Evolutionary conservation across 2,329 filamentous ascomycete genomes (phyloP).

Genomic region (Mollisia scopiformis): DNA sequence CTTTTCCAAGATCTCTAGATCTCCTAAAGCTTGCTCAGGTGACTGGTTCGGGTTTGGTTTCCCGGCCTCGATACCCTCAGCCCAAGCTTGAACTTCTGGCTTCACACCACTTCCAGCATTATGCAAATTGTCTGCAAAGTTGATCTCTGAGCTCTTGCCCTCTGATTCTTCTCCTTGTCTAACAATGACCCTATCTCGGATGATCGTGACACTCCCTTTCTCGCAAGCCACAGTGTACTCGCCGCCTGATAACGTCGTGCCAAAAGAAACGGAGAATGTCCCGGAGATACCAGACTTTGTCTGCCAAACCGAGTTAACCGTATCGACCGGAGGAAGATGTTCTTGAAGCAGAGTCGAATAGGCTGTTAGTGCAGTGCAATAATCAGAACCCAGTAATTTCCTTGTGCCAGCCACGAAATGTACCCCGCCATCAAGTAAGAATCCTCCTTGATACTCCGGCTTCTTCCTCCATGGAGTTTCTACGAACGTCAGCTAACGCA

Average conservation of each 20-base stretch:
- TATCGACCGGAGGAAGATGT: conserved; percentile 37
- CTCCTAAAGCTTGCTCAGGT: conserved; percentile 15
- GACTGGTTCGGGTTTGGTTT: conserved; percentile 24
- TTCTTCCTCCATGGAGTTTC: conserved; percentile 66
- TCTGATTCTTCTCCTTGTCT: conserved; percentile 31
- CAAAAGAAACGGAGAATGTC: conserved; percentile 36
- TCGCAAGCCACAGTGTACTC: conserved; percentile 37
- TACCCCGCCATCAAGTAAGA: conserved; percentile 76
- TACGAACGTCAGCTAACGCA: conserved; percentile 5
- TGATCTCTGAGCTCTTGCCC: conserved; percentile 25
- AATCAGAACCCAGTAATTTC: conserved; percentile 52
- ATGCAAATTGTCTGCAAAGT: conserved; percentile 30
- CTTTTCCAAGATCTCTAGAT: conserved; percentile 18
- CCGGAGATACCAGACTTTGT: conserved; percentile 35
- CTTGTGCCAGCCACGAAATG: conserved; percentile 70
- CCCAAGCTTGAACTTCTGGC: conserved; percentile 36
- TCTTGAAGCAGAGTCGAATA: conserved; percentile 33
- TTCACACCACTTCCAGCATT: conserved; percentile 31
- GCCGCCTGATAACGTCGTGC: conserved; percentile 34
- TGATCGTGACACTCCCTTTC: conserved; percentile 34
- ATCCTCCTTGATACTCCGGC: conserved; percentile 75
- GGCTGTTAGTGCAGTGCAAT: conserved; percentile 29
- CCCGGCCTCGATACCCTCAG: conserved; percentile 29
- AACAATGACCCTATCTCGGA: conserved; percentile 31
- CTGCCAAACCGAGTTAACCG: conserved; percentile 37